Evolutionary conservation across 2,329 filamentous ascomycete genomes (phyloP).

Genomic region (Leptographium flavum): DNA sequence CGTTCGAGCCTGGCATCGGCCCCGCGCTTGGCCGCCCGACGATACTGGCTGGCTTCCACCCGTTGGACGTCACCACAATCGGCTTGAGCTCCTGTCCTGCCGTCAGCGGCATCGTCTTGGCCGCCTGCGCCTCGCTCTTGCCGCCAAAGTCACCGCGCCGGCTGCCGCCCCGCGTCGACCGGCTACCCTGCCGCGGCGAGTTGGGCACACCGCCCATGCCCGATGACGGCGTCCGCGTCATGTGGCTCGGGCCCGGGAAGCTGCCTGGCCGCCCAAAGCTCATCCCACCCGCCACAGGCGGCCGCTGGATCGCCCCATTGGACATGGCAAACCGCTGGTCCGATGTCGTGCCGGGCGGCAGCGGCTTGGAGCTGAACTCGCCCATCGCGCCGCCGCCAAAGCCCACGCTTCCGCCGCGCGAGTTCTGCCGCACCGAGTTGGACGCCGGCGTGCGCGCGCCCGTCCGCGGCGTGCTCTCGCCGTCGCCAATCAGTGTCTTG

Average conservation of each 20-base stretch:
- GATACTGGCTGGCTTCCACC: slow-evolving; percentile 81
- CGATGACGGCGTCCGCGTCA: slow-evolving; percentile 49
- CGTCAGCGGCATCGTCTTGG: slow-evolving; percentile 86
- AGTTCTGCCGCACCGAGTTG: slow-evolving; percentile 33
- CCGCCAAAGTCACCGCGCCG: slow-evolving; percentile 39
- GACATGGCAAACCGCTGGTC: slow-evolving; percentile 59
- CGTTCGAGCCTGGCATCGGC: slow-evolving; percentile 28
- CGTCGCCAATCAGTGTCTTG: slow-evolving; percentile 73
- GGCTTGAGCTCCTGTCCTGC: slow-evolving; percentile 69
- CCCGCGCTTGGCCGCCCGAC: slow-evolving; percentile 24
- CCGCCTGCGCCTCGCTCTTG: slow-evolving; percentile 52
- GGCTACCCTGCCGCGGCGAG: slow-evolving; percentile 57
- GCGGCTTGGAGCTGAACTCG: slow-evolving; percentile 48
- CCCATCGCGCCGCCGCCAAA: slow-evolving; percentile 47
- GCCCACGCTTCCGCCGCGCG: slow-evolving; percentile 34
- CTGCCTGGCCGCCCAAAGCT: slow-evolving; percentile 42
- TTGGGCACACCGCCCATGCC: slow-evolving; percentile 44
- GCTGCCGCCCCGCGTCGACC: slow-evolving; percentile 47
- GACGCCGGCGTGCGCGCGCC: slow-evolving; percentile 42
- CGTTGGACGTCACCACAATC: slow-evolving; percentile 54
- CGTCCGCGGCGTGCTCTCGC: slow-evolving; percentile 44
- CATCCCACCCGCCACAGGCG: slow-evolving; percentile 10
- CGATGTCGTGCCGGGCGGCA: slow-evolving; percentile 66
- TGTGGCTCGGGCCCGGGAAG: slow-evolving; percentile 46
- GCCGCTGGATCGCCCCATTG: slow-evolving; percentile 34